Conservation (phyloP, 169 alveolate genomes). For the Babesia microti region DNA sequence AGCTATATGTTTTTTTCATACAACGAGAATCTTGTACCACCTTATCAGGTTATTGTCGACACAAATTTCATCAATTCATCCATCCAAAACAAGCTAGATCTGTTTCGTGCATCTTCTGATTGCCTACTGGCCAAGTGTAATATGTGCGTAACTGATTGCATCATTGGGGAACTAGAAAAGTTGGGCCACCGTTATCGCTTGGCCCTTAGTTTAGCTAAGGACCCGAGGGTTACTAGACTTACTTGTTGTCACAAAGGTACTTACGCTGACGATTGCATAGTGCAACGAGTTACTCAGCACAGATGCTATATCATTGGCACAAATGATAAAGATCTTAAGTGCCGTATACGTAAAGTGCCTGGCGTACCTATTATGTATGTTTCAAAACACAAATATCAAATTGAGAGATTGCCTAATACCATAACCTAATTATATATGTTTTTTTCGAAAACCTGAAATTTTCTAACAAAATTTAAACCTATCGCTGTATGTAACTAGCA, state of each 20-base stretch:
- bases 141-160: conserved; percentile 96
- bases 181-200: conserved; percentile 92
- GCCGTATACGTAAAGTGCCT: conserved; percentile 93
- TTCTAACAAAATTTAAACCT: too few relatives aligned
- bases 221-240: conserved; percentile 88
- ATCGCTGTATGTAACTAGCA: too few relatives aligned
- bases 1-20: conserved; percentile 64
- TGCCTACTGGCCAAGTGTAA: conserved; percentile 91
- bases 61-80: conserved; percentile 98
- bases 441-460: too few relatives aligned
- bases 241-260: conserved; percentile 95
- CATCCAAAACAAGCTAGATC: conserved; percentile 92
- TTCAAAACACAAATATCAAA: conserved; percentile 84
- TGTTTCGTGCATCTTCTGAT: conserved; percentile 88
- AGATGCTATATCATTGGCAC: conserved; percentile 95
- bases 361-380: conserved; percentile 97
- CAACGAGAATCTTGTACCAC: conserved; percentile 90
- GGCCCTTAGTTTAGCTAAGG: conserved; percentile 91
- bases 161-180: conserved; percentile 96
- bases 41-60: conserved; percentile 92
- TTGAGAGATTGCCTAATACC: conserved; percentile 92
- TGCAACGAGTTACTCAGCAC: conserved; percentile 86
- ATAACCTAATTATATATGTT: too few relatives aligned
- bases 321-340: conserved; percentile 93
- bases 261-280: conserved; percentile 98